Conservation (phyloP, 2,329 filamentous ascomycete species). For the Helicocarpus griseus region DNA sequence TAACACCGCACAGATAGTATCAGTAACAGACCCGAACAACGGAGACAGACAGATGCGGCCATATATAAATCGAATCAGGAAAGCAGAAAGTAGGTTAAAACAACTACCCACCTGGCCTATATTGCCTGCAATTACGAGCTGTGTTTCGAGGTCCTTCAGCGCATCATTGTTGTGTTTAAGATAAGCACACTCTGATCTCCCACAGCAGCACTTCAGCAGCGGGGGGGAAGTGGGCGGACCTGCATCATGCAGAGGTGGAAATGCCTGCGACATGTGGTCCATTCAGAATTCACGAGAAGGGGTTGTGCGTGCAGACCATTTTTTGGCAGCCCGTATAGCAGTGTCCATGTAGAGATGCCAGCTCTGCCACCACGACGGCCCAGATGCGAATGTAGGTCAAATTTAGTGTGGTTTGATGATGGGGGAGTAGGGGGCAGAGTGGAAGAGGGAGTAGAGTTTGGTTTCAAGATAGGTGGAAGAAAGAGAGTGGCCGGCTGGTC, state of each 20-base stretch:
- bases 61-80: neutral
- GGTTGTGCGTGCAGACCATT: neutral
- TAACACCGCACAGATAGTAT: conserved; percentile 31
- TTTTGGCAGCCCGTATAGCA: neutral
- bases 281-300: neutral
- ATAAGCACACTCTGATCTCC: conserved; percentile 65
- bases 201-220: conserved; percentile 66
- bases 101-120: conserved; percentile 69
- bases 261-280: conserved; percentile 3
- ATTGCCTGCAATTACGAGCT: conserved; percentile 75
- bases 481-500: too few species aligned
- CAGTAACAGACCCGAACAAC: neutral
- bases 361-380: conserved; percentile 2
- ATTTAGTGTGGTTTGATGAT: neutral
- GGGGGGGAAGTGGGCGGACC: neutral
- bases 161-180: conserved; percentile 70
- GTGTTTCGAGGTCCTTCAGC: conserved; percentile 72
- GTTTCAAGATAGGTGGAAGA: too few species aligned
- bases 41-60: neutral
- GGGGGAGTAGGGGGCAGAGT: neutral
- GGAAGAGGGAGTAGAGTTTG: neutral
- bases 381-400: neutral
- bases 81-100: neutral
- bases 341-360: neutral
- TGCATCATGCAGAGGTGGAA: conserved; percentile 1